A percentile compares a stretch with the other conserved stretches of the same genome.
phyloP scores from a whole-genome alignment of 2,329 filamentous ascomycete species.

The Venturia oleaginea region DNA sequence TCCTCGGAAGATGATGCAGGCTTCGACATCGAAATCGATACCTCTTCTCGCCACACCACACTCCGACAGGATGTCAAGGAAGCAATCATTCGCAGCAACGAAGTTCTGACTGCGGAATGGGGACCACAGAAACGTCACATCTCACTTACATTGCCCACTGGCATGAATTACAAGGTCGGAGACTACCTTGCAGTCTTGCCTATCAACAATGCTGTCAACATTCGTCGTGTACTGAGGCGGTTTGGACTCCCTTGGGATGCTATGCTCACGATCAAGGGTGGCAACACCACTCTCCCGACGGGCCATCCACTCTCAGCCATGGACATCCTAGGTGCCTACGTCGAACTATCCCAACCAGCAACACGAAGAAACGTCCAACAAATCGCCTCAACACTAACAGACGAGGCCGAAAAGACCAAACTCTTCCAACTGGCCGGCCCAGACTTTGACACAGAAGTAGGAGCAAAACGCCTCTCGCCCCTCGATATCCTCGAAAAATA shows the following conservation, averaged over 20 bases:
- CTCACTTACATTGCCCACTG: constrained; percentile 35
- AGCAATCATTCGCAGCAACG: constrained; percentile 21
- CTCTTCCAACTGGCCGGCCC: background rate
- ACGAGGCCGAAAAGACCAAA: background rate
- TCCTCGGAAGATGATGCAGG: background rate
- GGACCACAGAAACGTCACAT: constrained; percentile 30
- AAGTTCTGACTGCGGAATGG: constrained; percentile 23
- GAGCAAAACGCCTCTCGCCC: constrained; percentile 15
- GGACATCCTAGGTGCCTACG: constrained; percentile 58
- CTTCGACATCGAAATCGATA: background rate
- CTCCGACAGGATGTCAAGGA: background rate
- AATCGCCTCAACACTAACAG: background rate
- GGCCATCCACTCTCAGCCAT: constrained; percentile 51
- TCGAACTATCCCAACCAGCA: constrained; percentile 64
- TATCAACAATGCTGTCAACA: constrained; percentile 53
- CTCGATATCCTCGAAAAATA: constrained; percentile 20
- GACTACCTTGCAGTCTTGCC: constrained; percentile 71
- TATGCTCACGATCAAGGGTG: constrained; percentile 51
- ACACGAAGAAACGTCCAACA: constrained; percentile 30
- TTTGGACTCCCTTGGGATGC: constrained; percentile 64
- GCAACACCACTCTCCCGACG: constrained; percentile 59
- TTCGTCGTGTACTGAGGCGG: constrained; percentile 53
- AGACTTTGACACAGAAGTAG: background rate
- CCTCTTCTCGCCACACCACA: constrained; percentile 3
- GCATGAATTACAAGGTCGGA: constrained; percentile 57